Conservation (phyloP, 2,329 filamentous ascomycete genomes). For the Zarea fungicola region DNA sequence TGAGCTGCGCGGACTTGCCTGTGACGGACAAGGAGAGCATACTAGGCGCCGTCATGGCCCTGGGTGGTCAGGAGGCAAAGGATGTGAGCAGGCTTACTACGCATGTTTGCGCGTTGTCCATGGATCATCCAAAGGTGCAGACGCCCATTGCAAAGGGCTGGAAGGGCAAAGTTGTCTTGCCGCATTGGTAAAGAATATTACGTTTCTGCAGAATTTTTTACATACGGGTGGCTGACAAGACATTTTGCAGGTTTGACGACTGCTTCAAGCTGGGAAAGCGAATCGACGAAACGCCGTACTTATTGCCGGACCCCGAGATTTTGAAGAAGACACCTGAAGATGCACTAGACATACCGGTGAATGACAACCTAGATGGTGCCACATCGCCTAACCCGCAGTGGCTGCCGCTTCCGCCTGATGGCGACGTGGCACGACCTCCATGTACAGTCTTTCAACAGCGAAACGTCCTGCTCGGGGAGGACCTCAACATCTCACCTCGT, state of each 20-base stretch:
- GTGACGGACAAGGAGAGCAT: constrained; percentile 87
- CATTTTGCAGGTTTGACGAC: constrained; percentile 73
- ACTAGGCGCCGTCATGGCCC: constrained; percentile 78
- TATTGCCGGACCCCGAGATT: constrained; percentile 80
- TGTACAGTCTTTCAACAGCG: constrained; percentile 72
- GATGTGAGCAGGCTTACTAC: constrained; percentile 71
- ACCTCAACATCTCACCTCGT: constrained; percentile 65
- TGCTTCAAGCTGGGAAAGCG: constrained; percentile 88
- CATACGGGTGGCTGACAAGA: not conserved
- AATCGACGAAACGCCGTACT: constrained; percentile 83
- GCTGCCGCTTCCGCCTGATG: constrained; percentile 38
- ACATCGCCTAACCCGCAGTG: constrained; percentile 45
- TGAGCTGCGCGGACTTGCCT: constrained; percentile 81
- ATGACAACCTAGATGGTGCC: constrained; percentile 62
- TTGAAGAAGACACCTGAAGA: constrained; percentile 55
- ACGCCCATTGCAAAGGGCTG: constrained; percentile 59
- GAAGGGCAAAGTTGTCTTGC: constrained; percentile 77
- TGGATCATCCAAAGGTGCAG: constrained; percentile 67
- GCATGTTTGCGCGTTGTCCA: constrained; percentile 78
- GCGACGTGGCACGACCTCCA: constrained; percentile 40
- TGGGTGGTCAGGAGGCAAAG: constrained; percentile 77
- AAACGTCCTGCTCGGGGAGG: constrained; percentile 68
- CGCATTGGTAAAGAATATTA: constrained; percentile 66
- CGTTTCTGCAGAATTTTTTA: not conserved
- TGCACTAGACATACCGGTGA: constrained; percentile 50